Evolutionary conservation across 768 basidiomycete species (phyloP).

Genomic region (Tylopilus rubrobrunneus): DNA sequence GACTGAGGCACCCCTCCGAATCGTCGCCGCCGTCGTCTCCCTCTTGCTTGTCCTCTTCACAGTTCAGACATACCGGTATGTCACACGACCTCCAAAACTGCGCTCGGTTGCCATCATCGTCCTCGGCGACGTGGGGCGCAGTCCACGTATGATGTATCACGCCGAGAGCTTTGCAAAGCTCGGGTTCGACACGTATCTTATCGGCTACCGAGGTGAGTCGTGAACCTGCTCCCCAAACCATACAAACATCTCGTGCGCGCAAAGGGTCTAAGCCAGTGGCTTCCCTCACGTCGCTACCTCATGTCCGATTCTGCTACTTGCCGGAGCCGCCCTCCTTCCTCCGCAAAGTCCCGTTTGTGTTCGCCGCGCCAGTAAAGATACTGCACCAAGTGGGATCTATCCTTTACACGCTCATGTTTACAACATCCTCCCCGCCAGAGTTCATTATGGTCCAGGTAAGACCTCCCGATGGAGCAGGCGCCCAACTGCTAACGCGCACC

Average conservation of each 20-base stretch:
- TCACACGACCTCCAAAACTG: conserved; percentile 29
- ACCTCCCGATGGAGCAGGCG: conserved; percentile 1
- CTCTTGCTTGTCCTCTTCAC: conserved; percentile 14
- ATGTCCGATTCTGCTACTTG: conserved; percentile 65
- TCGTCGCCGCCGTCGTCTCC: conserved; percentile 6
- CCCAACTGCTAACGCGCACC: conserved; percentile 1
- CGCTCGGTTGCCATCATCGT: conserved; percentile 88
- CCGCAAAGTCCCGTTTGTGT: conserved; percentile 54
- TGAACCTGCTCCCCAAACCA: background rate
- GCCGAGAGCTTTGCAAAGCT: conserved; percentile 85
- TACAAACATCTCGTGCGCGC: background rate
- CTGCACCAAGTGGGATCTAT: conserved; percentile 62
- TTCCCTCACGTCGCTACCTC: conserved; percentile 62
- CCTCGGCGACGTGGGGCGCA: conserved; percentile 92
- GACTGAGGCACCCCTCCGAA: conserved; percentile 1
- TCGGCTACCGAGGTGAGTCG: conserved; percentile 79
- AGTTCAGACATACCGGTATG: conserved; percentile 14
- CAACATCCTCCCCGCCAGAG: conserved; percentile 65
- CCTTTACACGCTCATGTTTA: conserved; percentile 55
- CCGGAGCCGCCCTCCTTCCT: conserved; percentile 56
- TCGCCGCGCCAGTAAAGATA: conserved; percentile 82
- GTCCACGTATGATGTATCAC: conserved; percentile 99
- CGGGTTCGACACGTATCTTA: conserved; percentile 71
- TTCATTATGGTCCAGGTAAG: conserved; percentile 88
- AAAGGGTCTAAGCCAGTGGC: conserved; percentile 76